Base-by-base conservation (phyloP, 2,329 filamentous ascomycete species). In the Colletotrichum falcatum region DNA sequence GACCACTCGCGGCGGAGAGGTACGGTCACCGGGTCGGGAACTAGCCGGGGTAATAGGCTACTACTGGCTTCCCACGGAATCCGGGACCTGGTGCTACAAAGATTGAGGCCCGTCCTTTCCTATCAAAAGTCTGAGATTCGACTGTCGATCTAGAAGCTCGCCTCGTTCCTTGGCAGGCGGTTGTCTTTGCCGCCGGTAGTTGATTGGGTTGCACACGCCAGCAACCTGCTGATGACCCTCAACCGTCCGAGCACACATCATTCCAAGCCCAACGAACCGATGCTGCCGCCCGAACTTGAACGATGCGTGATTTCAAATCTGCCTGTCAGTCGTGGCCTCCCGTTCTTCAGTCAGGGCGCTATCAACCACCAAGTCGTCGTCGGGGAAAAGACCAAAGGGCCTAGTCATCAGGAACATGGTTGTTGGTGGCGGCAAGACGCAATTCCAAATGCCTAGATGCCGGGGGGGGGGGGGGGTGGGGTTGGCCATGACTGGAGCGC, bases 401-500 rank as follows among this genome's bases (percentile, higher is more conserved):
- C 30, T 61, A 37, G 20, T 37, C 16, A 61, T 53, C 3, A 14
- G 8, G 18, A 14, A 33, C 48, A 37, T 16, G 46, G 23, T 30
- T 30, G 44, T 23, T 23, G 23, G 30, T 11, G 28, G n/a, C 46
- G 7, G 23, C 6, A 20, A n/a, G 26, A 33, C 12, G n/a, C 23
- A n/a, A 26, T 42, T 18, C 26, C 16, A 16, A 16, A 39, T 14
- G 46, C 30, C 42, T 23, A 39, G 42, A 51, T n/a, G 23, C 60
- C 49, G 11, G 46, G n/a, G n/a, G n/a, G n/a, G n/a, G n/a, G n/a
- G n/a, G n/a, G n/a, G n/a, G 12, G n/a, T 33, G 11, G 14, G 8
- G 33, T 37, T 51, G n/a, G 46, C 44, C 44, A 16, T 28, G 44
- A 44, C 59, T 61, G 59, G 51, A 18, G 44, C 46, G 35, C 46